These are phyloP conservation scores for Elymus sibiricus DNA, from an alignment of 176 grass and related monocot species.

Conservation along the genomic window DNA sequence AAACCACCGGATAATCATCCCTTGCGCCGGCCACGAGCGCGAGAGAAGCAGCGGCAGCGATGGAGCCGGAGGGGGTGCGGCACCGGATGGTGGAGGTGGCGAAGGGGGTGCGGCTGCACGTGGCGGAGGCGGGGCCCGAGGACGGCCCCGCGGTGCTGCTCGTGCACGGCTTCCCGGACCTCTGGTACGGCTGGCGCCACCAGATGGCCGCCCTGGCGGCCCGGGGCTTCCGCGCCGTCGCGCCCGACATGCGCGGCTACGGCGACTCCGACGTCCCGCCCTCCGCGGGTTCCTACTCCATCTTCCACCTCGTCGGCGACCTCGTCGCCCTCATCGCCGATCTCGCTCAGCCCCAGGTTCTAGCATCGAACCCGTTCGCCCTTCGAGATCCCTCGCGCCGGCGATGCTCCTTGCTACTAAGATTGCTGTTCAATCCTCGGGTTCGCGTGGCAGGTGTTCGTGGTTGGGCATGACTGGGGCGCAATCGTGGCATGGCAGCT, in stretches of 20 bases:
- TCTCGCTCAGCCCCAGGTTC: constrained; percentile 50
- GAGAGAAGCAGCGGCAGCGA: background rate
- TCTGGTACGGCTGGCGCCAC: constrained; percentile 91
- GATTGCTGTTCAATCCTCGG: background rate
- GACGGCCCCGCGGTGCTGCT: constrained; percentile 42
- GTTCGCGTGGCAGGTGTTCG: constrained; percentile 49
- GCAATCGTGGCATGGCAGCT: constrained; percentile 68
- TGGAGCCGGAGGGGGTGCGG: constrained; percentile 41
- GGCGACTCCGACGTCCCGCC: constrained; percentile 54
- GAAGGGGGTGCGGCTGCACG: constrained; percentile 54
- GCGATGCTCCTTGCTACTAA: background rate
- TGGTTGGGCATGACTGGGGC: constrained; percentile 82
- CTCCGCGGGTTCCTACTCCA: constrained; percentile 33
- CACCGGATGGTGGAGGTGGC: constrained; percentile 60
- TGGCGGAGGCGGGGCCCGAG: constrained; percentile 64
- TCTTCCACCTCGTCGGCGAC: constrained; percentile 76
- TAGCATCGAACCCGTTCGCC: background rate
- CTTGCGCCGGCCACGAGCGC: background rate
- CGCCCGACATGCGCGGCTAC: constrained; percentile 74
- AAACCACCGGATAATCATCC: background rate
- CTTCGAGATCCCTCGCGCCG: background rate
- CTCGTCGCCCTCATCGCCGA: constrained; percentile 73
- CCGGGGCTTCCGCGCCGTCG: constrained; percentile 63
- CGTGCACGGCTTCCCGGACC: constrained; percentile 84
- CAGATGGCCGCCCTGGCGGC: constrained; percentile 57